Evolutionary conservation across 1,139 yeast species (phyloP), one percentile per base, ranked within the genome.

Genomic region (Zygosaccharomyces sapae): DNA sequence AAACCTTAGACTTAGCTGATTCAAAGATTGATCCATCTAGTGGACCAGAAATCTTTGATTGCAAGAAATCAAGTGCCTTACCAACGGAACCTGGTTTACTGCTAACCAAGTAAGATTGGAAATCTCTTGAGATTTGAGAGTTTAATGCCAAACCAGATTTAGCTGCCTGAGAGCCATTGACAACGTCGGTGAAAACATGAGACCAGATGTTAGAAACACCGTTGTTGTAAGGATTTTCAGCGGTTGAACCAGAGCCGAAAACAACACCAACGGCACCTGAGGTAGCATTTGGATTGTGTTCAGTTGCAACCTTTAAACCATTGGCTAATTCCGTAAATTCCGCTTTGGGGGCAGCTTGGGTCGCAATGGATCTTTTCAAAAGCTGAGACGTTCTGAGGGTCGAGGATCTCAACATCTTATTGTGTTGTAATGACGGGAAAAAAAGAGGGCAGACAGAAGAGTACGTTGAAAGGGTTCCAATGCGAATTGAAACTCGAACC

Each of bases 151-250:
- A 71, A 48, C 84, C 84, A 46, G 70, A 62, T 50, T 70, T 51
- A 35, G 63, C 60, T 33, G 73, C 72, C 18, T 70, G 66, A 37
- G 66, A 58, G 7, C 51, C 47, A 33, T 46, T 44, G 37, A 57
- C 56, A 50, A 62, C 62, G 30, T 72, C 69, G 33, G 66, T 63
- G 65, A 83, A 73, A 33, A 77, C 67, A 55, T 74, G 71, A 66
- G 84, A 70, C 57, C 82, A 73, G 61, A 85, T 71, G 52, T 85
- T 79, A 47, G 90, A 76, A 48, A 83, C 79, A 77, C 95, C 95
- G 58, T 85, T 84, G 72, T 81, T 81, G 77, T 80, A 83, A 46
- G 86, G 76, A 70, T 82, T 85, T 70, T 85, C 95, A 45, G 85
- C 70, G 67, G 89, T 75, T 46, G 90, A 81, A 66, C 95, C 95